Evolutionary conservation across 208 protist species (phyloP).

Genomic region (Porcisia hertigi): DNA sequence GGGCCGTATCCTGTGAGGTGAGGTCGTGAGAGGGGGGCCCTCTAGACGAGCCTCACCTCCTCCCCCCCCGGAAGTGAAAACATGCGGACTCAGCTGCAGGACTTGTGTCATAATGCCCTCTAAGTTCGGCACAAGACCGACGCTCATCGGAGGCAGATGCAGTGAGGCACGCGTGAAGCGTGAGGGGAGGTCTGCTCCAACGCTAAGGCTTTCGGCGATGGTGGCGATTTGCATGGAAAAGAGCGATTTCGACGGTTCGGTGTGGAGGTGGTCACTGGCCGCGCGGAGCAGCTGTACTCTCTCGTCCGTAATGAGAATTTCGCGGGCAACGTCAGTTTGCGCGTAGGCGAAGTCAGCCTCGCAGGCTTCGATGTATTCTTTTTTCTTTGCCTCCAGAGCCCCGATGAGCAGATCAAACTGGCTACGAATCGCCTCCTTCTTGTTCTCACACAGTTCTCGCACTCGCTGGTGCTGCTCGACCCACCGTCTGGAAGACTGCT

Average conservation of each 20-base stretch:
- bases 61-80: not conserved
- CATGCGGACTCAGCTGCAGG: slow-evolving; percentile 33
- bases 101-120: slow-evolving; percentile 72
- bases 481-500: slow-evolving; percentile 57
- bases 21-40: not conserved
- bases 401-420: slow-evolving; percentile 81
- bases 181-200: slow-evolving; percentile 43
- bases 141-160: slow-evolving; percentile 41
- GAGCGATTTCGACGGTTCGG: slow-evolving; percentile 52
- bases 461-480: slow-evolving; percentile 82
- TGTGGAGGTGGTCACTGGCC: slow-evolving; percentile 66
- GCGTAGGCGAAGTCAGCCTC: slow-evolving; percentile 72
- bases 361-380: slow-evolving; percentile 76
- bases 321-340: slow-evolving; percentile 62
- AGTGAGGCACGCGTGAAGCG: slow-evolving; percentile 54
- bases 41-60: not conserved
- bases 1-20: slow-evolving; percentile 16
- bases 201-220: slow-evolving; percentile 68
- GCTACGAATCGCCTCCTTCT: slow-evolving; percentile 66
- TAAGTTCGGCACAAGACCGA: slow-evolving; percentile 64
- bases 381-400: slow-evolving; percentile 68
- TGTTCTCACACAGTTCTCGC: slow-evolving; percentile 53
- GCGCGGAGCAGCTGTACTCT: slow-evolving; percentile 72
- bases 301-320: slow-evolving; percentile 79
- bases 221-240: slow-evolving; percentile 90